Conservation (phyloP, 129 eudicot species). For the sunflower (Helianthus annuus) region HanXRQr2.0-SUNRISE NC_035449.2:35818749-35819248, state of each 20-base stretch:
- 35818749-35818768: constrained; percentile 11
- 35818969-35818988: not conserved
- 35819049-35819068: too few relatives aligned
- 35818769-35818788: constrained; percentile 29
- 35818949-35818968: not conserved
- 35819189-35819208: not conserved
- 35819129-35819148: not conserved
- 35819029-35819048: not conserved
- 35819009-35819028: too few relatives aligned
- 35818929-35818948: constrained; percentile 7
- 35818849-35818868: constrained; percentile 32
- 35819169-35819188: not conserved
- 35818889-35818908: constrained; percentile 35
- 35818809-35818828: constrained; percentile 29
- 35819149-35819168: not conserved
- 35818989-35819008: too few relatives aligned
- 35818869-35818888: constrained; percentile 35
- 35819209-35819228: not conserved
- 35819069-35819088: too few relatives aligned
- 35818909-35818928: constrained; percentile 24
- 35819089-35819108: not conserved
- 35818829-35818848: constrained; percentile 7
- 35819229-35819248: not conserved
- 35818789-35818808: constrained; percentile 30
- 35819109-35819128: not conserved